Evolutionary conservation across 2,329 filamentous ascomycete genomes (phyloP), one percentile per base, ranked within the genome.

Genomic region (Aspergillus tanneri): DNA sequence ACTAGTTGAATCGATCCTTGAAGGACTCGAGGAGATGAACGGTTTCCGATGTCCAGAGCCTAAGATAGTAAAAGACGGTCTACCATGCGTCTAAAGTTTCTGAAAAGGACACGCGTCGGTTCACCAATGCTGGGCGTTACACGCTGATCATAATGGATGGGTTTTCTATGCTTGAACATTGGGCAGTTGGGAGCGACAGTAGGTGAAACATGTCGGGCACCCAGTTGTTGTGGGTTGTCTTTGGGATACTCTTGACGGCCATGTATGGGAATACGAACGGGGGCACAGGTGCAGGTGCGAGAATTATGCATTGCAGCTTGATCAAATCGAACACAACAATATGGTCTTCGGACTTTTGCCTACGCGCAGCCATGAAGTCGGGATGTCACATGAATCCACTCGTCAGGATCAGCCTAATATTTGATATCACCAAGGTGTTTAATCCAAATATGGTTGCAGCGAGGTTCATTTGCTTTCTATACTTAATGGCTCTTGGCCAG

Each of bases 111-210:
- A 64, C 71, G 72, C 69, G 72, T 76, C 72, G 64, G 72, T 71
- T 69, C 82, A 83, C 82, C 79, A 58, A 70, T 66, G 71, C 73
- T 77, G 74, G 72, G 67, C 62, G 61, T 62, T 66, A 79, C 79
- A 81, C 81, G 83, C 75, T 82, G 83, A 79, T 84, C 77, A 77
- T 47, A 51, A 77, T 72, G 74, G 79, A 78, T 80, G 78, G 78
- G 78, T 71, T 67, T 66, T 64, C 61, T 71, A 70, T 74, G 71
- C 65, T 58, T 62, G 60, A 60, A 60, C 57, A 62, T 64, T 58
- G 57, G 55, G 53, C 52, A 51, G 43, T 49, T 49, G 56, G 56
- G 68, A 75, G 74, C 80, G 74, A 80, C 72, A 65, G 64, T 63
- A 67, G 74, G 74, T 69, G 76, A 72, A 70, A 69, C 65, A 70